Conservation (phyloP, 1,284 basidiomycete genomes). For the Sporisorium sorghi region DNA sequence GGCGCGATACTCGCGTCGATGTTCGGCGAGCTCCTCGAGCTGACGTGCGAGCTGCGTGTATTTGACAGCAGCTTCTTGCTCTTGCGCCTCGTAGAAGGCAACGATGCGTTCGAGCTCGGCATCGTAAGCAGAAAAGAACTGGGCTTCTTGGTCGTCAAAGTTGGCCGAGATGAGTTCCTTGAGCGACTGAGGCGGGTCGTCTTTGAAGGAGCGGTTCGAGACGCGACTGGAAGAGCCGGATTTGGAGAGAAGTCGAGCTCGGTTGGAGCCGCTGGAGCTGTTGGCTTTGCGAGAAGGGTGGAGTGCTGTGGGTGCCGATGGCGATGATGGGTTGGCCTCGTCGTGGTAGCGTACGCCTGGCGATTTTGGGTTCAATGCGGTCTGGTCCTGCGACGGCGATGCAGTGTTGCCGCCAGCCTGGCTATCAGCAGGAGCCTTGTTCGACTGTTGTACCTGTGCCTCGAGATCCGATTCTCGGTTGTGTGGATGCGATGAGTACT, state of each 20-base stretch:
- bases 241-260: slow-evolving; percentile 11
- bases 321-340: slow-evolving; percentile 1
- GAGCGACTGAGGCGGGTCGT: slow-evolving; percentile 26
- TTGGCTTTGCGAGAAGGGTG: slow-evolving; percentile 14
- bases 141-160: slow-evolving; percentile 81
- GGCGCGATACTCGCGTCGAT: slow-evolving; percentile 60
- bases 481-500: background rate
- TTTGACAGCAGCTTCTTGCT: slow-evolving; percentile 76
- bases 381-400: background rate
- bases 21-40: slow-evolving; percentile 71
- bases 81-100: slow-evolving; percentile 80
- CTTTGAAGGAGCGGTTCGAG: slow-evolving; percentile 27
- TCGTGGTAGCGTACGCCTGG: slow-evolving; percentile 16
- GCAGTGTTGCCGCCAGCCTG: background rate
- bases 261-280: slow-evolving; percentile 19
- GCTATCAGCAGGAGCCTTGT: background rate
- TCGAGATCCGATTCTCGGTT: slow-evolving; percentile 20
- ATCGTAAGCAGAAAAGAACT: slow-evolving; percentile 65
- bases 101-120: slow-evolving; percentile 57
- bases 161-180: slow-evolving; percentile 70
- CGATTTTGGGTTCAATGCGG: background rate
- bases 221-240: slow-evolving; percentile 16
- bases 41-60: slow-evolving; percentile 77
- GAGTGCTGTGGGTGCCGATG: background rate
- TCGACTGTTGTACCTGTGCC: slow-evolving; percentile 7